Conservation (phyloP, 2,329 filamentous ascomycete genomes). For the Fonsecaea nubica region DNA sequence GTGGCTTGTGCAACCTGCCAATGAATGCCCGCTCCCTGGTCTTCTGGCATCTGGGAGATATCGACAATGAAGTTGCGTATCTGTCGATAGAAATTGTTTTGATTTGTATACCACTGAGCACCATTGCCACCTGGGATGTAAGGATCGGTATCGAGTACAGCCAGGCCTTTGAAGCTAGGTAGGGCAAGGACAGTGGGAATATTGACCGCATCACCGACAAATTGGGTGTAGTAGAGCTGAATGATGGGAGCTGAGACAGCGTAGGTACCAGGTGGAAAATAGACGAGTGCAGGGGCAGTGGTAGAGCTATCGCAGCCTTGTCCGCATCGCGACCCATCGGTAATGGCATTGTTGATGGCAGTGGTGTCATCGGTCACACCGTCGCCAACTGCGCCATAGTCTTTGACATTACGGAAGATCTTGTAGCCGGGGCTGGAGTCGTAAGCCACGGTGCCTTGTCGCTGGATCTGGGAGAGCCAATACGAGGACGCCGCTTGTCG, state of each 20-base stretch:
- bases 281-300: constrained; percentile 82
- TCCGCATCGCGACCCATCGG: constrained; percentile 79
- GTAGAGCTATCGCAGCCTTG: constrained; percentile 82
- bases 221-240: constrained; percentile 91
- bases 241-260: constrained; percentile 78
- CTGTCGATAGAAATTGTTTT: constrained; percentile 83
- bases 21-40: constrained; percentile 72
- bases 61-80: constrained; percentile 84
- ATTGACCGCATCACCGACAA: constrained; percentile 78
- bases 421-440: constrained; percentile 61
- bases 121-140: constrained; percentile 68
- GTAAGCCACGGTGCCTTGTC: constrained; percentile 72
- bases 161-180: constrained; percentile 78
- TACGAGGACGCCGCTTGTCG: constrained; percentile 52
- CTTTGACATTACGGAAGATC: constrained; percentile 77
- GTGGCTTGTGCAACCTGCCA: constrained; percentile 88
- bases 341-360: constrained; percentile 85
- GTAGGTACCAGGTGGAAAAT: constrained; percentile 90
- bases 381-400: constrained; percentile 75
- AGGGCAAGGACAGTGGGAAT: constrained; percentile 78
- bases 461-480: constrained; percentile 74
- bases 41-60: constrained; percentile 66
- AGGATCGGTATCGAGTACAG: constrained; percentile 85
- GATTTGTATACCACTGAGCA: constrained; percentile 78
- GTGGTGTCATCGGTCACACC: constrained; percentile 80